phyloP scores from a whole-genome alignment of 2,329 filamentous ascomycete genomes.

The Colletotrichum magnum region DNA sequence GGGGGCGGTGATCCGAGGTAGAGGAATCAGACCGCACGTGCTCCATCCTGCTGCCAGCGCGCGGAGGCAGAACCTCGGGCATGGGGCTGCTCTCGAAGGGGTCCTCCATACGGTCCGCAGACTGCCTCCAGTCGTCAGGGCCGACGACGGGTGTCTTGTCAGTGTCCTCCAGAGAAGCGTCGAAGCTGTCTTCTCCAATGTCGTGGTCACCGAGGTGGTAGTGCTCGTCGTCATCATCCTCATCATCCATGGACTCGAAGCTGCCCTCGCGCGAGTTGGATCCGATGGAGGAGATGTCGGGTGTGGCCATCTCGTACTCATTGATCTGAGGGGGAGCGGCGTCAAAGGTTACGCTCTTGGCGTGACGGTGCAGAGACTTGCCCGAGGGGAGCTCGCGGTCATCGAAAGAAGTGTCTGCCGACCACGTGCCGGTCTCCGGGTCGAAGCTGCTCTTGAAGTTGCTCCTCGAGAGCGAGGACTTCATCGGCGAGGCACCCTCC shows the following conservation, averaged over 20 bases:
- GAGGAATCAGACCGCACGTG: conserved; percentile 79
- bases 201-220: conserved; percentile 69
- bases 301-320: conserved; percentile 98
- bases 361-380: conserved; percentile 82
- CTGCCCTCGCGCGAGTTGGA: conserved; percentile 94
- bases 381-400: conserved; percentile 75
- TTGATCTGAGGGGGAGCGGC: conserved; percentile 93
- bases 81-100: conserved; percentile 80
- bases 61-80: conserved; percentile 65
- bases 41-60: conserved; percentile 61
- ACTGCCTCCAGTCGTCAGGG: conserved; percentile 93
- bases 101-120: conserved; percentile 64
- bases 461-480: conserved; percentile 85
- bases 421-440: conserved; percentile 77
- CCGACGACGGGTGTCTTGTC: conserved; percentile 98
- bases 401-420: conserved; percentile 72
- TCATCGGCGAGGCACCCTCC: conserved; percentile 83
- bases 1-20: conserved; percentile 82
- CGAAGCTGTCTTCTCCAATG: conserved; percentile 89
- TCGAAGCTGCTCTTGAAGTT: conserved; percentile 79
- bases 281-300: conserved; percentile 92
- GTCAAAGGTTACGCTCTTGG: conserved; percentile 98
- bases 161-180: conserved; percentile 93
- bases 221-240: conserved; percentile 66
- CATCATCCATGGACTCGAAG: conserved; percentile 87